phyloP scores from a whole-genome alignment of 495 filamentous ascomycete species.

The Opeltia flavorubescens region DNA sequence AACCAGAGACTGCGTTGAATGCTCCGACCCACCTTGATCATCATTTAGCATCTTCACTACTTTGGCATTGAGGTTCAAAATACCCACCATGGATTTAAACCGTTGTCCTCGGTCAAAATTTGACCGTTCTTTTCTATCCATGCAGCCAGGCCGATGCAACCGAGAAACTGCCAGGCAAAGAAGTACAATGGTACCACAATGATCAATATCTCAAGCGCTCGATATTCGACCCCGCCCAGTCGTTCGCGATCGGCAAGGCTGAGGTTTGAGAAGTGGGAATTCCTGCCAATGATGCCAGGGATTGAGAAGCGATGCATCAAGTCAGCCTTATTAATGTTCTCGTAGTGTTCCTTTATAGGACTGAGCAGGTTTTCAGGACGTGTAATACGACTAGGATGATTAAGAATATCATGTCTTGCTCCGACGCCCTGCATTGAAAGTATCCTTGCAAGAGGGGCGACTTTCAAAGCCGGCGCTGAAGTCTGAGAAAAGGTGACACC shows the following conservation, averaged over 20 bases:
- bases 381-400: slow-evolving; percentile 19
- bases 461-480: not conserved
- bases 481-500: not conserved
- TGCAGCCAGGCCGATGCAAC: slow-evolving; percentile 54
- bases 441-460: slow-evolving; percentile 20
- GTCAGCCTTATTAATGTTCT: not conserved
- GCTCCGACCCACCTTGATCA: slow-evolving; percentile 48
- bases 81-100: slow-evolving; percentile 45
- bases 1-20: slow-evolving; percentile 61
- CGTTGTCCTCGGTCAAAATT: slow-evolving; percentile 46
- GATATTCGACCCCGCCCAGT: slow-evolving; percentile 70
- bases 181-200: slow-evolving; percentile 65
- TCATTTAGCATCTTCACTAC: not conserved
- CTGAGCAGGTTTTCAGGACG: slow-evolving; percentile 3
- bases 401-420: slow-evolving; percentile 30
- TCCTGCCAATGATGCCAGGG: slow-evolving; percentile 43
- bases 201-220: slow-evolving; percentile 56
- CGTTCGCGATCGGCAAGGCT: slow-evolving; percentile 52
- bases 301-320: slow-evolving; percentile 18
- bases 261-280: slow-evolving; percentile 60
- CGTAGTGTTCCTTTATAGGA: slow-evolving; percentile 1
- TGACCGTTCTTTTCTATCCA: slow-evolving; percentile 52
- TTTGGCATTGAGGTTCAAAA: not conserved
- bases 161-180: slow-evolving; percentile 54
- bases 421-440: slow-evolving; percentile 40